A percentile compares a stretch with the other conserved stretches of the same genome.
Conservation (phyloP, 1,284 basidiomycete genomes). For the Microbotryum saponariae region DNA sequence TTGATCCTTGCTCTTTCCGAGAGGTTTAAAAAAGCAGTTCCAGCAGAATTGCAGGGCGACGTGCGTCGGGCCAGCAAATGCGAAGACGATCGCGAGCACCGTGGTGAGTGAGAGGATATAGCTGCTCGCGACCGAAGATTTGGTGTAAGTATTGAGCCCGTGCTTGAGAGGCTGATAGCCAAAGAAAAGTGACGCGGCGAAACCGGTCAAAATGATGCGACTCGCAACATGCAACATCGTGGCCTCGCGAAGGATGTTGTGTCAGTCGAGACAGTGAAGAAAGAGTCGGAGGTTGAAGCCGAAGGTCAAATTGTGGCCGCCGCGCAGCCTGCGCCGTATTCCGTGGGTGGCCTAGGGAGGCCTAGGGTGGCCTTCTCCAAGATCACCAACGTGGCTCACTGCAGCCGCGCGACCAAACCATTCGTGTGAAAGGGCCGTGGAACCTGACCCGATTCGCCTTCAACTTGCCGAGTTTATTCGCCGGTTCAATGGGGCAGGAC, state of each 20-base stretch:
- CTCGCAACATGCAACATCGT: neutral
- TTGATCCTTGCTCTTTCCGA: constrained; percentile 39
- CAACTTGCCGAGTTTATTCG: too few species aligned
- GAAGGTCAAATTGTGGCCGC: too few species aligned
- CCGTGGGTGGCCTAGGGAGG: too few species aligned
- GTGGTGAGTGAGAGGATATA: constrained; percentile 8
- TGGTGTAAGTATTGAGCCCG: constrained; percentile 8
- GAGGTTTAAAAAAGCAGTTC: constrained; percentile 43
- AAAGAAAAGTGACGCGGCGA: constrained; percentile 2
- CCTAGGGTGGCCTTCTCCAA: too few species aligned
- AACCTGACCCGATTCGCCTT: too few species aligned
- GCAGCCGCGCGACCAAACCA: too few species aligned
- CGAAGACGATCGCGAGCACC: neutral
- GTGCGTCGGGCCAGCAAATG: constrained; percentile 6
- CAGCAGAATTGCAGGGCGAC: constrained; percentile 20
- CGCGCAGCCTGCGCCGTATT: too few species aligned
- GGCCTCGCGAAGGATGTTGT: neutral
- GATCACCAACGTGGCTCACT: too few species aligned
- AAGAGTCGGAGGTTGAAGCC: too few species aligned
- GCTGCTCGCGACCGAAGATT: constrained; percentile 2
- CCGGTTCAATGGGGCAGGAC: too few species aligned
- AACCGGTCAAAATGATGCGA: neutral
- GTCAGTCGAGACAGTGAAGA: neutral
- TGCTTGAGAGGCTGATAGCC: constrained; percentile 15
- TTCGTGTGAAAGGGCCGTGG: too few species aligned